Conservation (phyloP, 257 asterid species). For the Haberlea rhodopensis region DNA sequence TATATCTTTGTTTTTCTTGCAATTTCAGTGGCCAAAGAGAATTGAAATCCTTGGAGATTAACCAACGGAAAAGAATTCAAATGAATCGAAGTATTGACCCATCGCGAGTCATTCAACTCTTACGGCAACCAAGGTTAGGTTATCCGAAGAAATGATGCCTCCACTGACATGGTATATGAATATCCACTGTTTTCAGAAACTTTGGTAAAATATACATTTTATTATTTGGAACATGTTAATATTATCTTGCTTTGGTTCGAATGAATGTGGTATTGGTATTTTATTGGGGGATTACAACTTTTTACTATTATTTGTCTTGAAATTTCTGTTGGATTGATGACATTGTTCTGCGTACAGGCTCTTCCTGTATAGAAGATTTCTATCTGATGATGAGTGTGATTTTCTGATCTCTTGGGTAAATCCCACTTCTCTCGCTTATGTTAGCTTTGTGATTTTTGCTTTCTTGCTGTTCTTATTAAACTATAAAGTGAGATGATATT, state of each 20-base stretch:
- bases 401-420: conserved; percentile 60
- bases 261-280: background rate
- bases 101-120: conserved; percentile 56
- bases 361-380: conserved; percentile 64
- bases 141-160: conserved; percentile 29
- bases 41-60: conserved; percentile 45
- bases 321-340: conserved; percentile 27
- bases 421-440: conserved; percentile 23
- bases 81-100: conserved; percentile 46
- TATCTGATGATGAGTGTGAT: conserved; percentile 77
- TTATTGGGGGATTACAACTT: background rate
- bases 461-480: conserved; percentile 16
- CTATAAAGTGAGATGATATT: conserved; percentile 16
- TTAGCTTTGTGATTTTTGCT: conserved; percentile 11
- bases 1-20: too few relatives aligned
- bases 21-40: conserved; percentile 46
- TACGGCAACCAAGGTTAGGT: conserved; percentile 98
- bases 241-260: conserved; percentile 2
- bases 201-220: conserved; percentile 14
- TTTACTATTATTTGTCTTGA: conserved; percentile 13
- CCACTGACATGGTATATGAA: conserved; percentile 16
- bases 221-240: background rate
- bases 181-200: background rate
- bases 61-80: conserved; percentile 30
- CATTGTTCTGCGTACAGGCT: conserved; percentile 56